Evolutionary conservation across 306 rosid genomes (phyloP).

Genomic region (Arachis stenosperma): DNA sequence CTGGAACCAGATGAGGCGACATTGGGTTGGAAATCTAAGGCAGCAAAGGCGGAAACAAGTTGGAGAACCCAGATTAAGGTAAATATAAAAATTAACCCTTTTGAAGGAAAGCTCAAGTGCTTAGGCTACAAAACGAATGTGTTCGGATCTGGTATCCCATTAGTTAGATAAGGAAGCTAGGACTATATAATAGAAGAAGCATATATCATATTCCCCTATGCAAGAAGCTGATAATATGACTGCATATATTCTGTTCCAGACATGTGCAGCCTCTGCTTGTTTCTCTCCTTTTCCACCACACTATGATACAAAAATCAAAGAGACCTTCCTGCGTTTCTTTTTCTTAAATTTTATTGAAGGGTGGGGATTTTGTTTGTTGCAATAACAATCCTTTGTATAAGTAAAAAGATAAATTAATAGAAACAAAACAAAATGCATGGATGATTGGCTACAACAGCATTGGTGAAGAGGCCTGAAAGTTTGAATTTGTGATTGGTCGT

Average conservation of each 20-base stretch:
- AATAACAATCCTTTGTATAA: neutral
- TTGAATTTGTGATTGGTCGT: neutral
- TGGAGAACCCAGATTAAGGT: slow-evolving; percentile 74
- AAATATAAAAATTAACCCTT: slow-evolving; percentile 26
- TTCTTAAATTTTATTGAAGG: neutral
- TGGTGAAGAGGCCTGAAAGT: neutral
- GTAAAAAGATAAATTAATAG: neutral
- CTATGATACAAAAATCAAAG: neutral
- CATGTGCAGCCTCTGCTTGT: neutral
- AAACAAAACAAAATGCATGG: neutral
- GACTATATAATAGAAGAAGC: neutral
- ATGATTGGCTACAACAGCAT: slow-evolving; percentile 14
- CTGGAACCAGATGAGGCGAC: slow-evolving; percentile 79
- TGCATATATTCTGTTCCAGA: too few relatives aligned
- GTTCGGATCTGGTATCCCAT: too few relatives aligned
- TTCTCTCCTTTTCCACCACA: slow-evolving; percentile 8
- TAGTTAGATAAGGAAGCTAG: too few relatives aligned
- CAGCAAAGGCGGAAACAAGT: slow-evolving; percentile 41
- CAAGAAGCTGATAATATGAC: too few relatives aligned
- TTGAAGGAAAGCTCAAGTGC: neutral
- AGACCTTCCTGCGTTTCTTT: neutral
- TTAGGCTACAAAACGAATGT: neutral
- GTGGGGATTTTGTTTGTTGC: neutral
- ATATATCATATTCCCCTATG: neutral
- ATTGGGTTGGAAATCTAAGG: slow-evolving; percentile 67